A percentile compares a stretch with the other conserved stretches of the same genome.
These are phyloP conservation scores for Saccharomycopsis phalli DNA, from an alignment of 1,139 yeast species.

Conservation along the genomic window DNA sequence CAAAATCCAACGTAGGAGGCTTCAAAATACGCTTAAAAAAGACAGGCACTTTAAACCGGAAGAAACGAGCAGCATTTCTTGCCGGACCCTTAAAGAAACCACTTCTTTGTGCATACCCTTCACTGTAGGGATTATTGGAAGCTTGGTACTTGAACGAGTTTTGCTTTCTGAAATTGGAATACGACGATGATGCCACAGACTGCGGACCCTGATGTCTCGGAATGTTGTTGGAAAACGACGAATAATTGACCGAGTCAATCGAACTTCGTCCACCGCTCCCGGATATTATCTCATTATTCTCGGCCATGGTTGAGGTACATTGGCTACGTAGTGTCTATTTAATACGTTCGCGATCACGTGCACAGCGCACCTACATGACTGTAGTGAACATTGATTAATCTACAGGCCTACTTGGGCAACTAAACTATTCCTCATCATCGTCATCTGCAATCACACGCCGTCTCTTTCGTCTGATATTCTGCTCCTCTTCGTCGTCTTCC, in stretches of 20 bases:
- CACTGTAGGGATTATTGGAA: slow-evolving; percentile 3
- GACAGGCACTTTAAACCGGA: slow-evolving; percentile 29
- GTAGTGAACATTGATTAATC: too few species aligned
- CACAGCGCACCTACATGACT: too few species aligned
- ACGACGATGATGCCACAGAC: slow-evolving; percentile 19
- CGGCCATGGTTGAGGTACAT: too few species aligned
- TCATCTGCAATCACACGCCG: slow-evolving; percentile 47
- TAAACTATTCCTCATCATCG: slow-evolving; percentile 48
- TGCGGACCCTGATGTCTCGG: slow-evolving; percentile 14
- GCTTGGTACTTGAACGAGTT: slow-evolving; percentile 5
- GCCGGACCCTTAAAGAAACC: slow-evolving; percentile 12
- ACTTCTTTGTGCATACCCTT: slow-evolving; percentile 1
- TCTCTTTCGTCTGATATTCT: slow-evolving; percentile 34
- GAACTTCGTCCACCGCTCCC: slow-evolving; percentile 4
- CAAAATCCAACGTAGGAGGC: slow-evolving; percentile 81
- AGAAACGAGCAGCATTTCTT: slow-evolving; percentile 11
- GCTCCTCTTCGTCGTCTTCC: slow-evolving; percentile 24
- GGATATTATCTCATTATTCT: slow-evolving; percentile 1
- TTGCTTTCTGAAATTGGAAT: slow-evolving; percentile 18
- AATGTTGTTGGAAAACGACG: slow-evolving; percentile 10
- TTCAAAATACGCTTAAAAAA: slow-evolving; percentile 46
- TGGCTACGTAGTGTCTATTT: too few species aligned
- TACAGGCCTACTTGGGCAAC: too few species aligned
- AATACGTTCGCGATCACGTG: too few species aligned
- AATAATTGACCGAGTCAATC: slow-evolving; percentile 11